These are phyloP conservation scores for Adiantum capillusveneris DNA, from an alignment of 75 land plant genomes.

Conservation along the genomic window DNA sequence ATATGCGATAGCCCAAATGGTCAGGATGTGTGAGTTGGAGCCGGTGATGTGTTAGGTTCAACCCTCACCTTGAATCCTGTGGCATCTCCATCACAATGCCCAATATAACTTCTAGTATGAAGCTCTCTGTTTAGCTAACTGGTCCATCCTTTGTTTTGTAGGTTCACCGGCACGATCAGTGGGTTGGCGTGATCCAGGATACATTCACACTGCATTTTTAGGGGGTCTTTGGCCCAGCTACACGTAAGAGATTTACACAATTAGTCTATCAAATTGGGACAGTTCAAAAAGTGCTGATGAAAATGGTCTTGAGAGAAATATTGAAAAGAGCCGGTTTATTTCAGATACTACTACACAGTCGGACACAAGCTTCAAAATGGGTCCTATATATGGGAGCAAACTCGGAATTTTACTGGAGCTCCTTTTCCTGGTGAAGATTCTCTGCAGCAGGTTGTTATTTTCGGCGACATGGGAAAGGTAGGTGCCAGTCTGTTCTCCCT, in stretches of 20 bases:
- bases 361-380: conserved; percentile 67
- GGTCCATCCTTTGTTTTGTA: too few relatives aligned
- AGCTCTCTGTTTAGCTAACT: too few relatives aligned
- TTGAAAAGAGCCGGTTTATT: background rate
- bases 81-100: too few relatives aligned
- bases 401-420: conserved; percentile 50
- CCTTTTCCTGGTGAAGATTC: conserved; percentile 92
- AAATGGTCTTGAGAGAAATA: background rate
- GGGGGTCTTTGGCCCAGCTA: conserved; percentile 80
- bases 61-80: too few relatives aligned
- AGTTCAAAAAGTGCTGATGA: too few relatives aligned
- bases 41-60: too few relatives aligned
- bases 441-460: conserved; percentile 70
- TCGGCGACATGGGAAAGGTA: conserved; percentile 99
- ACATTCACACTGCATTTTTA: conserved; percentile 77
- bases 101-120: too few relatives aligned
- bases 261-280: too few relatives aligned
- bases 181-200: conserved; percentile 98
- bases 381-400: conserved; percentile 51
- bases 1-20: too few relatives aligned
- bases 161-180: conserved; percentile 94
- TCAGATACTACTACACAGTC: conserved; percentile 74
- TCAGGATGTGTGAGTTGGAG: too few relatives aligned
- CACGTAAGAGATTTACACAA: conserved; percentile 24
- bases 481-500: too few relatives aligned